Evolutionary conservation across 129 eudicot genomes (phyloP), one percentile per base, ranked within the genome.

Genomic region (Pseudognaphalium luteoalbum): DNA sequence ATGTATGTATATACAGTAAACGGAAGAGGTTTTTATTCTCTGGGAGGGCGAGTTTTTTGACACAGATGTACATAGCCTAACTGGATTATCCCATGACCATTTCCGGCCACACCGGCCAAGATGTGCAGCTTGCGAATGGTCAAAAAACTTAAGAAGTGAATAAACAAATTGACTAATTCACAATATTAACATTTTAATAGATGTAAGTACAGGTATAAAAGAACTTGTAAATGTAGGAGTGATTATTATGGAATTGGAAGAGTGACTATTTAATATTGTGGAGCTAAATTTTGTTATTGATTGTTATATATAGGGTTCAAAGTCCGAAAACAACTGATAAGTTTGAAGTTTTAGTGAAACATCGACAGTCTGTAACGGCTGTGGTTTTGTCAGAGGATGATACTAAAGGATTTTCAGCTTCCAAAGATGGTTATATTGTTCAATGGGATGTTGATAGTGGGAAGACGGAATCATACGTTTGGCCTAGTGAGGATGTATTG

Each of bases 371-470:
- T 37, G 99, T 95, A n/a, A 91, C 97, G 16, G 85, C 96, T 60
- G 90, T 95, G 47, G 95, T 83, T 68, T 71, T 95, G 42, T 91
- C 97, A 71, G 92, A 91, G 42, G 97, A 95, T 67, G 99, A 91
- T 70, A 68, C 71, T 0, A 86, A 73, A 72, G 99, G 99, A 22
- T 89, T 86, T 81, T 95, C 99, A 52, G 94, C 97, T 71, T 91
- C 99, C 12, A 95, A 95, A 76, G 97, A 95, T 80, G 99, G 99
- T 19, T 71, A 74, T 22, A 95, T 95, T 22, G 62, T 82, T 61
- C 89, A 86, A 22, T 91, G 97, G 97, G 96, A 91, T 62, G 89
- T 95, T 33, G 89, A 82, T n/a, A 86, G 77, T 81, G 96, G 96
- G 50, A 95, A 89, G 50, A 67, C 74, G 10, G 96, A 89, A 69